These are phyloP conservation scores for Sanghuangporus sanghuang DNA, from an alignment of 1,284 basidiomycete species.

Conservation along the genomic window DNA sequence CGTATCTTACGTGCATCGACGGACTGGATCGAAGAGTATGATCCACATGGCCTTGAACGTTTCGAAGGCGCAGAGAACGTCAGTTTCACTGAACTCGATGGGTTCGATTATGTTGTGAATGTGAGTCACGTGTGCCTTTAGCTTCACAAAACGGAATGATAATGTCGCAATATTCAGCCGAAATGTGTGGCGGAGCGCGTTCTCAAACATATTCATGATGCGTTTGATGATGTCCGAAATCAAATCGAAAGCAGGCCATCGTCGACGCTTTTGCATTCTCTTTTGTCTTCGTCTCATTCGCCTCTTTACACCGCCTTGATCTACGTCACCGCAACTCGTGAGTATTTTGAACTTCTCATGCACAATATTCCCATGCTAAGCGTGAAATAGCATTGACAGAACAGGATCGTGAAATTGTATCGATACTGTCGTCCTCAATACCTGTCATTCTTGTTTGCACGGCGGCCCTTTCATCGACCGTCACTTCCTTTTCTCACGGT, in stretches of 20 bases:
- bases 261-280: slow-evolving; percentile 15
- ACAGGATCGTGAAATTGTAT: slow-evolving; percentile 43
- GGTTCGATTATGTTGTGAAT: slow-evolving; percentile 37
- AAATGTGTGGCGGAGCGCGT: slow-evolving; percentile 27
- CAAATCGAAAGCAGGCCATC: slow-evolving; percentile 8
- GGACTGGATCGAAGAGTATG: slow-evolving; percentile 61
- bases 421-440: slow-evolving; percentile 45
- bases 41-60: slow-evolving; percentile 57
- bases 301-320: slow-evolving; percentile 50
- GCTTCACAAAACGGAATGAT: not conserved
- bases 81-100: slow-evolving; percentile 48
- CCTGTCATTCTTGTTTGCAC: slow-evolving; percentile 28
- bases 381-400: slow-evolving; percentile 27
- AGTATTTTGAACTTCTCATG: slow-evolving; percentile 19
- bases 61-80: slow-evolving; percentile 59
- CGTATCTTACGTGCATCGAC: slow-evolving; percentile 52
- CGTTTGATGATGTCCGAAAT: slow-evolving; percentile 41
- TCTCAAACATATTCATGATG: slow-evolving; percentile 45
- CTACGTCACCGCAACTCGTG: slow-evolving; percentile 45
- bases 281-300: slow-evolving; percentile 15
- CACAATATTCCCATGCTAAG: not conserved
- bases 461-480: slow-evolving; percentile 3
- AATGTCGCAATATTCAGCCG: slow-evolving; percentile 17
- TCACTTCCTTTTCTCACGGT: slow-evolving; percentile 9
- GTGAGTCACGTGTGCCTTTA: slow-evolving; percentile 29